Percentiles rank a stretch among this genome's conserved stretches.
phyloP scores from a whole-genome alignment of 495 filamentous ascomycete species.

The Xylaria castorea region DNA sequence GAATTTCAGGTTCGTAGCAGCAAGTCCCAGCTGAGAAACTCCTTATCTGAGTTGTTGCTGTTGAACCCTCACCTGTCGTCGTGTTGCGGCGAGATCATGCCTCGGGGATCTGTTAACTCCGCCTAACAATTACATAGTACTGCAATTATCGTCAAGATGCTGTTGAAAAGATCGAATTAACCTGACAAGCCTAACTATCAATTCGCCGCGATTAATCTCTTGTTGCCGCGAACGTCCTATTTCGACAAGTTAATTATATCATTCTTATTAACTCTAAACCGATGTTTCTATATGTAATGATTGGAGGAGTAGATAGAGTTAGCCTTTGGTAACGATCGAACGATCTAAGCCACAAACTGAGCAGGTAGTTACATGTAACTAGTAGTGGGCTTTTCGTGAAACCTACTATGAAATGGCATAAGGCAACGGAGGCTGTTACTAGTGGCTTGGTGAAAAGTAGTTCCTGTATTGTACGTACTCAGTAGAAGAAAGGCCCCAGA shows the following conservation, averaged over 20 bases:
- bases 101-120: not conserved
- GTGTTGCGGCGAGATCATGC: not conserved
- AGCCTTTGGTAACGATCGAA: not conserved
- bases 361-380: not conserved
- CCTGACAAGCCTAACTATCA: not conserved
- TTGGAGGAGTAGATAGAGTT: not conserved
- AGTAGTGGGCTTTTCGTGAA: not conserved
- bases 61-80: not conserved
- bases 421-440: not conserved
- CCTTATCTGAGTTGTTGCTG: conserved; percentile 2
- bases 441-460: not conserved
- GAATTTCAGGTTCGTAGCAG: not conserved
- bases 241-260: not conserved
- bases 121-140: not conserved
- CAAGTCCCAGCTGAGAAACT: not conserved
- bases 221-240: not conserved
- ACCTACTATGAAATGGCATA: not conserved
- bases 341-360: not conserved
- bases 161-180: not conserved
- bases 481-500: not conserved
- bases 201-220: not conserved
- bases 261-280: not conserved
- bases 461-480: not conserved
- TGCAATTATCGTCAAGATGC: not conserved
- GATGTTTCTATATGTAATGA: not conserved